Evolutionary conservation across 2,329 filamentous ascomycete species (phyloP).

Genomic region (Orbilia oligospora): DNA sequence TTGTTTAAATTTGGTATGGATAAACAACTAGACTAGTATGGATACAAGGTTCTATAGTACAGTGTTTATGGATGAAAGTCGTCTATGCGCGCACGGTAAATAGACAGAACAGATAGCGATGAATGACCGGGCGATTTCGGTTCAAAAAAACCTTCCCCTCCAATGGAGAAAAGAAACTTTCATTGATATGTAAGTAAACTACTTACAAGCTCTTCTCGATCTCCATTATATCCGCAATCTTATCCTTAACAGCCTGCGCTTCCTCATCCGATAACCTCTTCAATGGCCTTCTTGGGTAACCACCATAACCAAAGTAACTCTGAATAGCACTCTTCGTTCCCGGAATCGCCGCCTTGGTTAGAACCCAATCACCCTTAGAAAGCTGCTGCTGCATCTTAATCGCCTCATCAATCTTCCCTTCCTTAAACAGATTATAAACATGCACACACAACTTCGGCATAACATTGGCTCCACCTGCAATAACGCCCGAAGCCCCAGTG

Average conservation of each 20-base stretch:
- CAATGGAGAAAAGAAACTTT: neutral
- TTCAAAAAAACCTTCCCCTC: neutral
- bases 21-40: no score
- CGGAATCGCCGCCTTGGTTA: conserved; percentile 78
- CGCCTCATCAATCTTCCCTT: conserved; percentile 75
- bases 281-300: conserved; percentile 73
- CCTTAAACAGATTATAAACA: conserved; percentile 74
- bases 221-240: conserved; percentile 68
- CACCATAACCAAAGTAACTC: conserved; percentile 77
- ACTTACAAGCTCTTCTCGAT: conserved; percentile 54
- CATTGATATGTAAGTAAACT: neutral
- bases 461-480: conserved; percentile 80
- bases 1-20: neutral
- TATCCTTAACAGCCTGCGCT: conserved; percentile 67
- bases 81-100: neutral
- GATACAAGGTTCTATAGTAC: conserved; percentile 3
- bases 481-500: conserved; percentile 79
- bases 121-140: neutral
- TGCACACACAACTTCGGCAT: conserved; percentile 77
- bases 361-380: conserved; percentile 78
- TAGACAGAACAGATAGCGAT: neutral
- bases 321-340: conserved; percentile 78
- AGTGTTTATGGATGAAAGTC: neutral
- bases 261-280: conserved; percentile 70
- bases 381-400: conserved; percentile 76